These are phyloP conservation scores for Litchi chinensis DNA, from an alignment of 345 rosid genomes.

Conservation along the genomic window DNA sequence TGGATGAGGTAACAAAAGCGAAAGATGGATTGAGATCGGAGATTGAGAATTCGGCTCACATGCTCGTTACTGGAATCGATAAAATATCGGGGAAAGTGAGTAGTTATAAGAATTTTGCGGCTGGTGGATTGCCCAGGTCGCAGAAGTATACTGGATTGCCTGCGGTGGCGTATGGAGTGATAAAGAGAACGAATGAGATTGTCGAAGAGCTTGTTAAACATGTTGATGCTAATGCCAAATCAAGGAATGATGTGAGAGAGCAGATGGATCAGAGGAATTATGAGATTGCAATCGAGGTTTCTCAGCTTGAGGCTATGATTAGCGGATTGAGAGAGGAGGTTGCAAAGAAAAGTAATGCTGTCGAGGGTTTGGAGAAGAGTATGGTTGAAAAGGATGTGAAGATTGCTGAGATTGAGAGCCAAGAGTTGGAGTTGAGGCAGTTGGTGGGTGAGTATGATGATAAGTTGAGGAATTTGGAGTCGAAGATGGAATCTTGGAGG, in stretches of 20 bases:
- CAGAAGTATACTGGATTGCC: slow-evolving; percentile 81
- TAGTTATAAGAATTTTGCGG: slow-evolving; percentile 70
- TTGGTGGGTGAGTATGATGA: slow-evolving; percentile 76
- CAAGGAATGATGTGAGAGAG: slow-evolving; percentile 87
- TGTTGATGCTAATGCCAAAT: slow-evolving; percentile 56
- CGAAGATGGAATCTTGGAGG: slow-evolving; percentile 67
- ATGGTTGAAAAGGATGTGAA: slow-evolving; percentile 60
- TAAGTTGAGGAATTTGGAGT: slow-evolving; percentile 60
- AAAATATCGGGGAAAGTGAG: slow-evolving; percentile 90
- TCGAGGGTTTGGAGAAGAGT: slow-evolving; percentile 62
- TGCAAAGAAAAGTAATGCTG: slow-evolving; percentile 46
- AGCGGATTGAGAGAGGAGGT: slow-evolving; percentile 73
- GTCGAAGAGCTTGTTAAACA: slow-evolving; percentile 90
- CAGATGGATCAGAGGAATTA: slow-evolving; percentile 94
- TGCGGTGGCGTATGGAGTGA: slow-evolving; percentile 82
- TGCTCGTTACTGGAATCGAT: slow-evolving; percentile 91
- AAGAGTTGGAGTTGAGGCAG: slow-evolving; percentile 58
- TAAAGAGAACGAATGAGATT: slow-evolving; percentile 90
- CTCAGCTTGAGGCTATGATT: slow-evolving; percentile 89
- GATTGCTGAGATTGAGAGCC: slow-evolving; percentile 58
- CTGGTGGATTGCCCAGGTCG: slow-evolving; percentile 77
- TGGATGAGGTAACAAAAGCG: slow-evolving; percentile 55
- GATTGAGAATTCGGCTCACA: slow-evolving; percentile 81
- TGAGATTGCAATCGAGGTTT: slow-evolving; percentile 98
- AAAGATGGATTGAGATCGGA: slow-evolving; percentile 72